Evolutionary conservation across 2,329 filamentous ascomycete species (phyloP).

Genomic region (Hansfordia pulvinata): DNA sequence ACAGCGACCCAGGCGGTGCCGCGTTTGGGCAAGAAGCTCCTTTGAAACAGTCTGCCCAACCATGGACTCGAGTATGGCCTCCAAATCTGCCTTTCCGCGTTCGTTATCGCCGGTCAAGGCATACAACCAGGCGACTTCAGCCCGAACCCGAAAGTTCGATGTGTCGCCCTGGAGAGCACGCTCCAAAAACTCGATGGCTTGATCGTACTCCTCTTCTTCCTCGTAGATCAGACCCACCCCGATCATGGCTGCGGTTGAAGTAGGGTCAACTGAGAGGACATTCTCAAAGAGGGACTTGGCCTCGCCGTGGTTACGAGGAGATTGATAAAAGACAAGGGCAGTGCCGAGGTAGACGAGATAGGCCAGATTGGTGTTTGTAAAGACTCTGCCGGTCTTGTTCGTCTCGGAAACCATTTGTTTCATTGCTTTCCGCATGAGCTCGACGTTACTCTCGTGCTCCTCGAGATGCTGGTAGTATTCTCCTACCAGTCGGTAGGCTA

Average conservation of each 20-base stretch:
- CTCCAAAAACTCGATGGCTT: slow-evolving; percentile 69
- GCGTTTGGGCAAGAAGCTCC: slow-evolving; percentile 70
- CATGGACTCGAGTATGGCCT: slow-evolving; percentile 50
- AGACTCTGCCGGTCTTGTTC: slow-evolving; percentile 51
- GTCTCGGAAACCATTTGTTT: slow-evolving; percentile 45
- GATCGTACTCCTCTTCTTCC: slow-evolving; percentile 77
- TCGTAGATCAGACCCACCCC: slow-evolving; percentile 86
- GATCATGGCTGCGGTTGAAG: slow-evolving; percentile 69
- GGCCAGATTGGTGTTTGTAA: slow-evolving; percentile 59
- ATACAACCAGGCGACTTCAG: slow-evolving; percentile 87
- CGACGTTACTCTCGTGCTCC: slow-evolving; percentile 71
- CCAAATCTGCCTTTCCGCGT: slow-evolving; percentile 53
- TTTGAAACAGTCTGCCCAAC: slow-evolving; percentile 40
- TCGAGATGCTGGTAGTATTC: slow-evolving; percentile 77
- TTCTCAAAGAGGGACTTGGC: slow-evolving; percentile 76
- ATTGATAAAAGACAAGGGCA: slow-evolving; percentile 80
- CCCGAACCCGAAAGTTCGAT: slow-evolving; percentile 63
- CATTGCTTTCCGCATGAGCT: slow-evolving; percentile 64
- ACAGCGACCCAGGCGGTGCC: slow-evolving; percentile 79
- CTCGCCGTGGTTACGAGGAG: slow-evolving; percentile 78
- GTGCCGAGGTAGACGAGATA: slow-evolving; percentile 70
- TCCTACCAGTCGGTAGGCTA: slow-evolving; percentile 72
- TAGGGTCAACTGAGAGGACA: slow-evolving; percentile 62
- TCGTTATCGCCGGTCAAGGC: slow-evolving; percentile 67
- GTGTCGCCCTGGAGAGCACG: slow-evolving; percentile 63